Evolutionary conservation across 73 alveolate species (phyloP).

Genomic region (Durusdinium trenchii): DNA sequence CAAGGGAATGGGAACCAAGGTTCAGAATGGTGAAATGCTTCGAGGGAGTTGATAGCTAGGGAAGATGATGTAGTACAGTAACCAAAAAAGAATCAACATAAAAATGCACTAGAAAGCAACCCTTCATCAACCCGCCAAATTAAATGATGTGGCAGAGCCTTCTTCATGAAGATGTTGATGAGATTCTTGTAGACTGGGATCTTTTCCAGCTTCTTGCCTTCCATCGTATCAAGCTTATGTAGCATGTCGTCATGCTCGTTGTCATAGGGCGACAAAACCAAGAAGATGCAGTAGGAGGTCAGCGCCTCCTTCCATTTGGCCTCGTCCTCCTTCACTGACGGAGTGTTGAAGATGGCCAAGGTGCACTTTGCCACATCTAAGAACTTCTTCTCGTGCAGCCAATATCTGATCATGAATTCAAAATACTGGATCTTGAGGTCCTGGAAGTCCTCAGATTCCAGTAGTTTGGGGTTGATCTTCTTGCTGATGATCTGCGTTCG

Average conservation of each 20-base stretch:
- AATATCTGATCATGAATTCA: conserved; percentile 70
- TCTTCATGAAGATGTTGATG: conserved; percentile 87
- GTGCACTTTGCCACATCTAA: conserved; percentile 89
- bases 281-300: conserved; percentile 31
- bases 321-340: conserved; percentile 91
- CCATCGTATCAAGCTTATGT: conserved; percentile 3
- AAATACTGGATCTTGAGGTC: conserved; percentile 74
- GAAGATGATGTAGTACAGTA: no score
- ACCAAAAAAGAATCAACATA: no score
- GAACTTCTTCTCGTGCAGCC: conserved; percentile 93
- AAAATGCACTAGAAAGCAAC: no score
- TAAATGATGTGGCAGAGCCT: no score
- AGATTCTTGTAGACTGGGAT: conserved; percentile 87
- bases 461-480: conserved; percentile 85
- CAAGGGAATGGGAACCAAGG: no score
- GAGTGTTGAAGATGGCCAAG: conserved; percentile 92
- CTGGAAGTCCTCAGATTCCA: conserved; percentile 90
- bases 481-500: conserved; percentile 96
- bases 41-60: no score
- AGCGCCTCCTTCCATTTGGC: conserved; percentile 81
- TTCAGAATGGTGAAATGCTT: no score
- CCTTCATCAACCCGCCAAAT: no score
- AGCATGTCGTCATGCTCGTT: conserved; percentile 95
- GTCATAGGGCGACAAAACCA: conserved; percentile 85
- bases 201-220: background rate